phyloP scores from a whole-genome alignment of 2,329 filamentous ascomycete species.

The Apiospora arundinis region DNA sequence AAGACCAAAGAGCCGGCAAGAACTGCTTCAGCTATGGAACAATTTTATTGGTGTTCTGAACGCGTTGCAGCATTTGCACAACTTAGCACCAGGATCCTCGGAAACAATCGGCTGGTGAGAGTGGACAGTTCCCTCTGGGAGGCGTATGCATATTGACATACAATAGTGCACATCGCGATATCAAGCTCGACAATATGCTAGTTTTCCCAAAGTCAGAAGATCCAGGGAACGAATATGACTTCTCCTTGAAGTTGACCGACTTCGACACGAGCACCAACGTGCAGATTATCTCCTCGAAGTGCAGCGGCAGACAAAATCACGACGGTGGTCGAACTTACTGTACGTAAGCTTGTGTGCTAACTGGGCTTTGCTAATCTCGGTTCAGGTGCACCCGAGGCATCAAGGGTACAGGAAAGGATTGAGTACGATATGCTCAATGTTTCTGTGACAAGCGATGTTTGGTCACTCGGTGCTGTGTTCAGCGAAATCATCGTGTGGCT shows the following conservation, averaged over 20 bases:
- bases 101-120: not conserved
- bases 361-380: not conserved
- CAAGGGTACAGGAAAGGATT: not conserved
- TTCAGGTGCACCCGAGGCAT: not conserved
- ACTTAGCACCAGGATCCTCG: not conserved
- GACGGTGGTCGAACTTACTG: not conserved
- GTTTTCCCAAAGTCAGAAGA: not conserved
- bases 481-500: not conserved
- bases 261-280: not conserved
- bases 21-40: not conserved
- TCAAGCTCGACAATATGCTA: not conserved
- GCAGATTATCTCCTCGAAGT: not conserved
- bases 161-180: not conserved
- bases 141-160: too few relatives aligned
- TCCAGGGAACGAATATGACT: not conserved
- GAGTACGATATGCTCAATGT: not conserved
- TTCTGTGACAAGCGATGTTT: not conserved
- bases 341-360: too few relatives aligned
- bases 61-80: not conserved
- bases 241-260: not conserved
- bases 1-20: not conserved
- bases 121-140: too few relatives aligned
- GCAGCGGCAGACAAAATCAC: not conserved
- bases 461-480: not conserved
- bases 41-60: not conserved